phyloP scores from a whole-genome alignment of 306 rosid species.

The Hippophae tibetana region DNA sequence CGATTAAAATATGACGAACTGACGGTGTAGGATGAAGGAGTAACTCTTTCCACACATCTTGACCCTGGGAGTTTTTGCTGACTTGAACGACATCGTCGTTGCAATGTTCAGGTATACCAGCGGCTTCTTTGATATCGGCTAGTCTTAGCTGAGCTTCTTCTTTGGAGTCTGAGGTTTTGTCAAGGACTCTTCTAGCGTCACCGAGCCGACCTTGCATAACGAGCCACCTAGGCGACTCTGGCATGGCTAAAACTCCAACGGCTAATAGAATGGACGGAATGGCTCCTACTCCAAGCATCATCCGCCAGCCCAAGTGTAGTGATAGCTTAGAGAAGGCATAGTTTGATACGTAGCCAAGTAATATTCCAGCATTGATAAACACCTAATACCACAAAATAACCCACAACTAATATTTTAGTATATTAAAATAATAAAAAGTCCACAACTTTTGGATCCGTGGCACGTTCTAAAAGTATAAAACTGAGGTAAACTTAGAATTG shows the following conservation, averaged over 20 bases:
- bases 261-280: conserved; percentile 41
- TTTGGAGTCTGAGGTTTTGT: conserved; percentile 46
- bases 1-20: conserved; percentile 53
- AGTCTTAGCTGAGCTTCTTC: conserved; percentile 49
- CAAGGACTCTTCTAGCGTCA: conserved; percentile 46
- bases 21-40: conserved; percentile 51
- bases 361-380: conserved; percentile 51
- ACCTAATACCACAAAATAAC: conserved; percentile 24
- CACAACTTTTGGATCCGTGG: too few relatives aligned
- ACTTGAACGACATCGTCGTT: conserved; percentile 47
- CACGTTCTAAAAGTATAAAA: too few relatives aligned
- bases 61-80: conserved; percentile 22
- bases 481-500: too few relatives aligned
- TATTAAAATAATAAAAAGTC: too few relatives aligned
- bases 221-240: conserved; percentile 86
- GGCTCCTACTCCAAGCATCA: conserved; percentile 70
- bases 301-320: conserved; percentile 46
- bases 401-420: background rate
- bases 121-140: conserved; percentile 61
- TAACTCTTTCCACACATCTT: conserved; percentile 67
- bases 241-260: conserved; percentile 55
- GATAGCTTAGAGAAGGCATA: conserved; percentile 49
- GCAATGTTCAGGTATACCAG: conserved; percentile 52
- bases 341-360: conserved; percentile 65
- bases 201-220: conserved; percentile 77